Evolutionary conservation across 108 stramenopile genomes (phyloP).

Genomic region (Fistulifera solaris): DNA sequence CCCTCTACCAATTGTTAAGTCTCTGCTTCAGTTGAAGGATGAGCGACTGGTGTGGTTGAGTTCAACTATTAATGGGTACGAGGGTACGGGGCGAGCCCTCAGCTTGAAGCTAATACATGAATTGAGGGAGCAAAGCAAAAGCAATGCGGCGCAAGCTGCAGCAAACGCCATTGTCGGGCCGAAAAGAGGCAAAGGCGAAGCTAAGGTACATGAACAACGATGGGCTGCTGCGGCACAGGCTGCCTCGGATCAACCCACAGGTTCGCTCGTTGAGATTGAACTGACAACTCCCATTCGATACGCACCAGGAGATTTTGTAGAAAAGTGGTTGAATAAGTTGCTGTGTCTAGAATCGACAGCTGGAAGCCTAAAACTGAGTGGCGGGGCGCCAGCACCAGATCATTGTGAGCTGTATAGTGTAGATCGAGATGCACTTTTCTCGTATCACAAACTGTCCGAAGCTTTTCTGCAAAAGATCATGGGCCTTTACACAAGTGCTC

Average conservation of each 20-base stretch:
- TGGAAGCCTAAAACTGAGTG: slow-evolving; percentile 41
- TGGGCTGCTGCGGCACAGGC: slow-evolving; percentile 69
- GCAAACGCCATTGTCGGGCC: slow-evolving; percentile 62
- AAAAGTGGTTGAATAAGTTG: slow-evolving; percentile 91
- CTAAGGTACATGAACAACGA: slow-evolving; percentile 87
- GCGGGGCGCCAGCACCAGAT: slow-evolving; percentile 86
- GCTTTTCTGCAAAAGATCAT: slow-evolving; percentile 94
- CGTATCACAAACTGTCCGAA: slow-evolving; percentile 96
- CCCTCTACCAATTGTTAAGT: slow-evolving; percentile 90
- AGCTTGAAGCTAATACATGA: slow-evolving; percentile 96
- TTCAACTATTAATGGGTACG: slow-evolving; percentile 98
- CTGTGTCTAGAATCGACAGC: slow-evolving; percentile 84
- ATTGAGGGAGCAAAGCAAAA: slow-evolving; percentile 56
- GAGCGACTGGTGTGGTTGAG: slow-evolving; percentile 84
- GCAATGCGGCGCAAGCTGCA: slow-evolving; percentile 54
- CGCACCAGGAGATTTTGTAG: slow-evolving; percentile 83
- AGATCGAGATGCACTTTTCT: slow-evolving; percentile 97
- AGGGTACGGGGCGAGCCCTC: slow-evolving; percentile 96
- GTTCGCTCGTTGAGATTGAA: slow-evolving; percentile 77
- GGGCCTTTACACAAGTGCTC: slow-evolving; percentile 96
- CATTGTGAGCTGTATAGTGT: slow-evolving; percentile 96
- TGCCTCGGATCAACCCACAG: slow-evolving; percentile 17
- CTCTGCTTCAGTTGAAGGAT: slow-evolving; percentile 64
- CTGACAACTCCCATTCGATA: slow-evolving; percentile 96
- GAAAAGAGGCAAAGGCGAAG: slow-evolving; percentile 71